Percentiles rank a stretch among this genome's conserved stretches.
Evolutionary conservation across 2,329 filamentous ascomycete species (phyloP).

Genomic region (Monosporascus sp.): DNA sequence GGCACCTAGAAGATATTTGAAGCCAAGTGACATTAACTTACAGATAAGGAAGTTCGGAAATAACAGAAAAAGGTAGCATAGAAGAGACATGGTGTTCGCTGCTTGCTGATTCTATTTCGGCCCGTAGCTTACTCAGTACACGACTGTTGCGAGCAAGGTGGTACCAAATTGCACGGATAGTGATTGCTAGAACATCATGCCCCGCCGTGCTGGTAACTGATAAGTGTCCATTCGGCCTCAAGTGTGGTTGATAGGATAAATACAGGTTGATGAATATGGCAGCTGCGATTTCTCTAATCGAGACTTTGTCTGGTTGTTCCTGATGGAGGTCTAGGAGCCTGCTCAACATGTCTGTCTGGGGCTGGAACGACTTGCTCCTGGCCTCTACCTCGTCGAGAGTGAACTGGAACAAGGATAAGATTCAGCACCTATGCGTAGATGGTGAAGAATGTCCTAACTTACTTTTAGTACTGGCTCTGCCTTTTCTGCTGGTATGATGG

Average conservation of each 20-base stretch:
- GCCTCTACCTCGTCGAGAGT: neutral
- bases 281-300: neutral
- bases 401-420: neutral
- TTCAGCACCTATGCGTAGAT: no score
- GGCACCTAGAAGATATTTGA: no score
- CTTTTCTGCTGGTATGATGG: neutral
- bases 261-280: neutral
- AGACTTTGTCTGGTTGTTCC: neutral
- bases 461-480: conserved; percentile 3
- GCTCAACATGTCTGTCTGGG: neutral
- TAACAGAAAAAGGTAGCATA: neutral
- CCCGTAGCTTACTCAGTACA: neutral
- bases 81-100: neutral
- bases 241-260: neutral
- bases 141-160: neutral
- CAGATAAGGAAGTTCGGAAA: neutral
- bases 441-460: neutral
- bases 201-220: neutral
- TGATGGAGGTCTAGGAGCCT: neutral
- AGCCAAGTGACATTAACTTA: no score
- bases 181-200: conserved; percentile 3
- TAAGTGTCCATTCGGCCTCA: neutral
- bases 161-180: conserved; percentile 4
- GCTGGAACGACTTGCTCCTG: neutral
- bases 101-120: neutral